phyloP scores from a whole-genome alignment of 2,329 filamentous ascomycete genomes.

The Neonectria neomacrospora region DNA sequence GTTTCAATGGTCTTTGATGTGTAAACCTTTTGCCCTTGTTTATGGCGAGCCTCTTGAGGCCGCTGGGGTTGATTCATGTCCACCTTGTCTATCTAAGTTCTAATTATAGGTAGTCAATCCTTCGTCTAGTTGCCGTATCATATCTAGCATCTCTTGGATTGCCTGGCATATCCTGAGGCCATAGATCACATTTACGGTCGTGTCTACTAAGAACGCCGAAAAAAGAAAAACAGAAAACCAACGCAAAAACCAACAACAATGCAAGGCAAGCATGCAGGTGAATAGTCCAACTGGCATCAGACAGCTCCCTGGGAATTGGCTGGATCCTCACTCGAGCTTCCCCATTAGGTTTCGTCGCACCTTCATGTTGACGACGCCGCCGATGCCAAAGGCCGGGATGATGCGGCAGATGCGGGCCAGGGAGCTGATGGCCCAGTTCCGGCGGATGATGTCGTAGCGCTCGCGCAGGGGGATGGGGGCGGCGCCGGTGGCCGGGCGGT shows the following conservation, averaged over 20 bases:
- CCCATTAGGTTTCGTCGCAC: conserved; percentile 75
- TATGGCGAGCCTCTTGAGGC: not conserved
- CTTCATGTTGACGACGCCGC: conserved; percentile 85
- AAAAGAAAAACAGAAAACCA: not conserved
- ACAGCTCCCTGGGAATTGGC: not conserved
- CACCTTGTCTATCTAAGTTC: not conserved
- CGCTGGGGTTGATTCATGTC: not conserved
- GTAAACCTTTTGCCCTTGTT: not conserved
- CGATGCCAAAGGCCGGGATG: conserved; percentile 88
- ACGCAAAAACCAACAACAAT: not conserved
- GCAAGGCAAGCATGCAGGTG: conserved; percentile 14
- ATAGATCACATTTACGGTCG: conserved; percentile 10
- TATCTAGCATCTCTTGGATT: conserved; percentile 1
- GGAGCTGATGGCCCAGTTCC: conserved; percentile 80
- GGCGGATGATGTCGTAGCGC: conserved; percentile 73
- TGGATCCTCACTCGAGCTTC: conserved; percentile 56
- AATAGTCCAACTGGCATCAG: not conserved
- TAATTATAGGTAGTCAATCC: not conserved
- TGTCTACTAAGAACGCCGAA: conserved; percentile 6
- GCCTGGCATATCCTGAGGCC: not conserved
- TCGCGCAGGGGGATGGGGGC: conserved; percentile 59
- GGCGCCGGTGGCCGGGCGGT: conserved; percentile 63
- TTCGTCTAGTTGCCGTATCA: conserved; percentile 1
- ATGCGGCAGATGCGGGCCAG: conserved; percentile 84
- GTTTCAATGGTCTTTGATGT: not conserved